Base-by-base conservation (phyloP, 768 basidiomycete species). In the Wakefieldia striispora region DNA sequence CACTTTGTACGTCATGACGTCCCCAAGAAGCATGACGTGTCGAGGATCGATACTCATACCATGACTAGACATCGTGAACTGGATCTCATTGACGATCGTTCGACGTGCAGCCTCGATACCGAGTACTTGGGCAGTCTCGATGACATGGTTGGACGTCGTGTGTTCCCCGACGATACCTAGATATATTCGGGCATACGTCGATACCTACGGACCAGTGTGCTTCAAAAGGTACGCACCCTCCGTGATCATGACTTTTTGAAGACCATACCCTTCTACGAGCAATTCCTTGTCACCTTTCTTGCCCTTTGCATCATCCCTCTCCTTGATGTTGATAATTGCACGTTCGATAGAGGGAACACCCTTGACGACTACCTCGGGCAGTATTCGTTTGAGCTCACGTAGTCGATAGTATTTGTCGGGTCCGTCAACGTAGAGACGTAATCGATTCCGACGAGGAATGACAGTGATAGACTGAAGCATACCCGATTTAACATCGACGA, bases 21-120 rank as follows among this genome's bases (percentile, higher is more conserved):
- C 97, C 41, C 95, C 97, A 11, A 99, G 82, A 34, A 99, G 73
- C 92, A 97, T 97, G 61, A 98, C 91, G 68, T 99, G 97, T 45
- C 97, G 89, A 53, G 95, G 95, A 67, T 99, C 97, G 60, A 99
- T 97, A 50, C 86, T 94, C 89, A 99, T 95, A 60, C 93, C 93
- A 73, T 99, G 97, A 47, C 86, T 88, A 56, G 83, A 81, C 97
- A 99, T 99, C 11, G 92, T 98, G 64, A 91, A 91, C 65, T 95
- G 89, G 58, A 98, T 97, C 67, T 99, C 93, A 63, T 95, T 90
- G 70, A 97, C 86, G 70, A 99, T 97, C 3, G 94, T 95, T 52
- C 78, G 75, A 51, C 97, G 81, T 4, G 97, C 95, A 6, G 97
- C 97, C 63, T 99, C 97, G 51, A 99, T 98, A 31, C 97, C 97